phyloP scores from a whole-genome alignment of 768 basidiomycete genomes.

The Inosperma sp. region DNA sequence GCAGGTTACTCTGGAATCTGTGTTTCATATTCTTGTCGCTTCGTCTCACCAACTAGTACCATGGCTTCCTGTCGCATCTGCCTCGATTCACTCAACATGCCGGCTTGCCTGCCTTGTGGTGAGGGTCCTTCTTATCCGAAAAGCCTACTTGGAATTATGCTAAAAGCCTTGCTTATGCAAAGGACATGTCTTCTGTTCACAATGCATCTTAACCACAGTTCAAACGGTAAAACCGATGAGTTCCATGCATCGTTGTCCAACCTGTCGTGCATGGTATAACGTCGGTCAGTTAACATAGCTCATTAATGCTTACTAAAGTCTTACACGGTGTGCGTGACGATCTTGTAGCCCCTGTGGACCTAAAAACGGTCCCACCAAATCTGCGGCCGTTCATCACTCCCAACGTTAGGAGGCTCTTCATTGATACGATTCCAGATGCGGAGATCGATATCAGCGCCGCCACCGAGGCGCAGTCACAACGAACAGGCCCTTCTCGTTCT shows the following conservation, averaged over 20 bases:
- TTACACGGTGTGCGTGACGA: not conserved
- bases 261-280: slow-evolving; percentile 51
- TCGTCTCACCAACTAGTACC: not conserved
- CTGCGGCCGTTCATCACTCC: slow-evolving; percentile 56
- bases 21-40: not conserved
- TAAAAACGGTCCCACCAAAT: slow-evolving; percentile 48
- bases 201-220: slow-evolving; percentile 50
- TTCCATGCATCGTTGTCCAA: slow-evolving; percentile 51
- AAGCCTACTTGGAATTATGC: not conserved
- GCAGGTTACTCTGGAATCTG: too few species aligned
- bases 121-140: slow-evolving; percentile 19
- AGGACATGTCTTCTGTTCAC: slow-evolving; percentile 64
- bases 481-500: too few species aligned
- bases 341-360: slow-evolving; percentile 42
- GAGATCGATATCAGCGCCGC: slow-evolving; percentile 11
- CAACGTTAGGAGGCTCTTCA: slow-evolving; percentile 51
- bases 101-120: slow-evolving; percentile 65
- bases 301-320: not conserved
- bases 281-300: slow-evolving; percentile 41
- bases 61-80: slow-evolving; percentile 50
- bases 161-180: slow-evolving; percentile 5
- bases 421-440: slow-evolving; percentile 33
- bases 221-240: slow-evolving; percentile 44
- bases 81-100: slow-evolving; percentile 47
- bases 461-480: not conserved